Conservation (phyloP, 1,284 basidiomycete genomes). For the Heterobasidion annosum region DNA sequence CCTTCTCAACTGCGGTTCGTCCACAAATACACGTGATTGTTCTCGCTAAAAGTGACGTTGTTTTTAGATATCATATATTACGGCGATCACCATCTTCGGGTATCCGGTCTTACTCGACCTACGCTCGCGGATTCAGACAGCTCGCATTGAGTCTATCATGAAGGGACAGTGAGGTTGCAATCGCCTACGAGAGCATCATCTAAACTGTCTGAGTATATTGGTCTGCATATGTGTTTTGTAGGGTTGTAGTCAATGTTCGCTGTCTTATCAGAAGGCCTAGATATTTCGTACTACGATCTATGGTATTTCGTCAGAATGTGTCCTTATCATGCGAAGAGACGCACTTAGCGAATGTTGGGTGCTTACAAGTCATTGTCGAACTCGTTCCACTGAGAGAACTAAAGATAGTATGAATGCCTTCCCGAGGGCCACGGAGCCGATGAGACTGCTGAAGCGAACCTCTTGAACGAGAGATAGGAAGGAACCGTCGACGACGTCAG, state of each 20-base stretch:
- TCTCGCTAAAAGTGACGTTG: conserved; percentile 3
- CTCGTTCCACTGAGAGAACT: too few species aligned
- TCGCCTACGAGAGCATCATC: background rate
- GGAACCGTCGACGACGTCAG: too few species aligned
- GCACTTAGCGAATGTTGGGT: too few species aligned
- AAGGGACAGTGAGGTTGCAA: conserved; percentile 31
- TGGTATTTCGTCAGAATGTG: too few species aligned
- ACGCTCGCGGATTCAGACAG: conserved; percentile 47
- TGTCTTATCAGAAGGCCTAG: too few species aligned
- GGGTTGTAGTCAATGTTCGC: background rate
- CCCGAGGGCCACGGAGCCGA: too few species aligned
- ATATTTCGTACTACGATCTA: too few species aligned
- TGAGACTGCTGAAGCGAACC: too few species aligned
- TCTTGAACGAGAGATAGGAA: too few species aligned
- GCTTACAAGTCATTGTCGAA: too few species aligned
- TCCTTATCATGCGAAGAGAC: too few species aligned
- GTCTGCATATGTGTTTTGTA: background rate
- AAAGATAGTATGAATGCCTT: too few species aligned
- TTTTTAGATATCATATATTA: conserved; percentile 39
- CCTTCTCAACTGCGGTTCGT: conserved; percentile 44
- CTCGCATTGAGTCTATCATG: conserved; percentile 68
- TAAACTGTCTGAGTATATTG: background rate
- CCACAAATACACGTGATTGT: conserved; percentile 1
- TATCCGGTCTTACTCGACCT: conserved; percentile 44
- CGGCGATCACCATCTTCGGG: conserved; percentile 41